Evolutionary conservation across 176 grass and related monocot species (phyloP).

Genomic region (Tillandsia fasciculata): DNA sequence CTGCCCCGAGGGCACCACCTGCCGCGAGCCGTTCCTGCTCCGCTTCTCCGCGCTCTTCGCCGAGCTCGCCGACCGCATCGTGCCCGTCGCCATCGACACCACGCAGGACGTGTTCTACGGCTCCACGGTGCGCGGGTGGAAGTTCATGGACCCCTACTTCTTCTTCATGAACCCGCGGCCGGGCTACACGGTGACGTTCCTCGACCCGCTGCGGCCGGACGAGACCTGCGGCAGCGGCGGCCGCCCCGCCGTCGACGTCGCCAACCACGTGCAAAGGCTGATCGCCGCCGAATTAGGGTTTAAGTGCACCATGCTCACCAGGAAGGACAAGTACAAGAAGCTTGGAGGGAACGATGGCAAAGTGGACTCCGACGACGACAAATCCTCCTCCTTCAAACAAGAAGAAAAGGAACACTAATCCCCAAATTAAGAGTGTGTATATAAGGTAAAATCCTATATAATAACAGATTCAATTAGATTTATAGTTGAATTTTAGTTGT

Average conservation of each 20-base stretch:
- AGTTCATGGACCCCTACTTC: slow-evolving; percentile 63
- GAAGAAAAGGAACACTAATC: background rate
- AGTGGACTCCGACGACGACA: background rate
- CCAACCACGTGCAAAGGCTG: slow-evolving; percentile 53
- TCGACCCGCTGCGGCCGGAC: slow-evolving; percentile 37
- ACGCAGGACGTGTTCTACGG: slow-evolving; percentile 41
- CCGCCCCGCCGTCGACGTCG: slow-evolving; percentile 43
- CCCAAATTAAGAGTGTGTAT: background rate
- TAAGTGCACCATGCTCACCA: slow-evolving; percentile 40
- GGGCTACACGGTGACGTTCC: slow-evolving; percentile 49
- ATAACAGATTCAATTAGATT: too few species aligned
- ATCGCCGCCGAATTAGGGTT: slow-evolving; percentile 53
- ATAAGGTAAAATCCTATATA: too few species aligned
- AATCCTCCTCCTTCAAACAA: background rate
- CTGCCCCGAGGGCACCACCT: slow-evolving; percentile 88
- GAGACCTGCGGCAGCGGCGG: slow-evolving; percentile 42
- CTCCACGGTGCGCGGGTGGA: slow-evolving; percentile 55
- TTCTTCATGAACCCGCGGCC: slow-evolving; percentile 89
- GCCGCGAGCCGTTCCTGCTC: slow-evolving; percentile 65
- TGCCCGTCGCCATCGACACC: slow-evolving; percentile 56
- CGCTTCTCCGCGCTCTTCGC: slow-evolving; percentile 65
- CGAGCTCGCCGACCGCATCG: slow-evolving; percentile 59
- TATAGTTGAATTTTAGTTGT: too few species aligned
- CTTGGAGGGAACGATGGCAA: slow-evolving; percentile 55
- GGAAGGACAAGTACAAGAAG: slow-evolving; percentile 80